Percentiles rank a stretch among this genome's conserved stretches.
phyloP scores from a whole-genome alignment of 108 stramenopile genomes.

The Mayamaea pseudoterrestris region DNA sequence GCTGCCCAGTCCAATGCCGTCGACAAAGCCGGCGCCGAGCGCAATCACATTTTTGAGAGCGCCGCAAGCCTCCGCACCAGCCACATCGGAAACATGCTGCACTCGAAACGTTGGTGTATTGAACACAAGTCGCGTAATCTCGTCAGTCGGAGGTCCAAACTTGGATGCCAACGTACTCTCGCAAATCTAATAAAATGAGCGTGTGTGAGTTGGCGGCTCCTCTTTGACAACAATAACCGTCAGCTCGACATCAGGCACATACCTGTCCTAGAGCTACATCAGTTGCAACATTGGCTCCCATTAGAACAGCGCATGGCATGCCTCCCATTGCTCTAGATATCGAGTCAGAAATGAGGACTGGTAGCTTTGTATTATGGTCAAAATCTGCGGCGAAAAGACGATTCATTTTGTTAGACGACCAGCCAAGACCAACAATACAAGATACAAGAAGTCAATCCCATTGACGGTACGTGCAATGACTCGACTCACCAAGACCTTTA shows the following conservation, averaged over 20 bases:
- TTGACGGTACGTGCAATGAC: background rate
- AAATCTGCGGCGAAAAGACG: conserved; percentile 34
- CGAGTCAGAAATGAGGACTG: conserved; percentile 59
- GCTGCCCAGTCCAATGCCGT: conserved; percentile 77
- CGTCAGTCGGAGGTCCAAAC: conserved; percentile 59
- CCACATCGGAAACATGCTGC: conserved; percentile 71
- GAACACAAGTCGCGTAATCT: conserved; percentile 63
- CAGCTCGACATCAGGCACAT: no score
- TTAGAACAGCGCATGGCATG: conserved; percentile 82
- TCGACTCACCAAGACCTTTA: conserved; percentile 58
- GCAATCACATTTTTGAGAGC: conserved; percentile 97
- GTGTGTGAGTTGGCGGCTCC: no score
- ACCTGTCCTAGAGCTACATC: conserved; percentile 91
- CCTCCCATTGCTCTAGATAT: conserved; percentile 73
- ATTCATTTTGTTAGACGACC: background rate
- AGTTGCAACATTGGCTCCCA: conserved; percentile 96
- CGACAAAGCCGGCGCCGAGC: conserved; percentile 92
- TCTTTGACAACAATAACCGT: no score
- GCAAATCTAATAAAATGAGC: no score
- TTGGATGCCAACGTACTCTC: conserved; percentile 90
- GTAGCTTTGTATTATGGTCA: conserved; percentile 37
- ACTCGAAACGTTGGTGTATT: conserved; percentile 83
- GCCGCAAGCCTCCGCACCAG: conserved; percentile 90
- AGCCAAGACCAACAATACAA: background rate
- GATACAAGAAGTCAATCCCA: background rate